Percentiles rank a stretch among this genome's conserved stretches.
phyloP scores from a whole-genome alignment of 495 filamentous ascomycete species.

The Acidomyces sp. region DNA sequence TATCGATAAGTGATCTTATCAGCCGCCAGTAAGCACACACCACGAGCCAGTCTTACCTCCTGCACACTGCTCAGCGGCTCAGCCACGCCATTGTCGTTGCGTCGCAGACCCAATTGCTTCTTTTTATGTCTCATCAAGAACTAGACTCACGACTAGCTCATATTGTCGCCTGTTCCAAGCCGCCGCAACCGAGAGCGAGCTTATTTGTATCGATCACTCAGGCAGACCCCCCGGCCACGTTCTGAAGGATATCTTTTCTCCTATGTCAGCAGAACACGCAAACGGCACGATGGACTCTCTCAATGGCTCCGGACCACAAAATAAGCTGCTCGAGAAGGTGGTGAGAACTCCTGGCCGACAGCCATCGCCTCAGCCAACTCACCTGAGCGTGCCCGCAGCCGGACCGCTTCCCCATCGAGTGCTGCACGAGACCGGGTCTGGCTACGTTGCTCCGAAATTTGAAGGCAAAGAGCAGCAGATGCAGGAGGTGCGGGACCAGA shows the following conservation, averaged over 20 bases:
- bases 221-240: not conserved
- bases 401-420: constrained; percentile 43
- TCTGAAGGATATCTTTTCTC: not conserved
- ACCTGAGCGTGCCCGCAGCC: constrained; percentile 72
- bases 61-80: not conserved
- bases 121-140: not conserved
- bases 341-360: constrained; percentile 45
- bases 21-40: too few relatives aligned
- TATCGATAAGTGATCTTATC: too few relatives aligned
- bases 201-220: not conserved
- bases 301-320: constrained; percentile 28
- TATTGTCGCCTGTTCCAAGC: not conserved
- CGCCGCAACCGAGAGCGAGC: not conserved
- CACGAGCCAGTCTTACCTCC: too few relatives aligned
- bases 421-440: constrained; percentile 78
- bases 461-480: constrained; percentile 91
- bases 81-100: not conserved
- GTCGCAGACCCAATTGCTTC: not conserved
- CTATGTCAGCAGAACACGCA: constrained; percentile 8
- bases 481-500: constrained; percentile 63
- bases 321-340: constrained; percentile 52
- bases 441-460: constrained; percentile 90
- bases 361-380: constrained; percentile 85
- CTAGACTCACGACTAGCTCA: not conserved
- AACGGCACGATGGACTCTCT: constrained; percentile 9